phyloP scores from a whole-genome alignment of 1,284 basidiomycete species.

The Malassezia sympodialis region DNA sequence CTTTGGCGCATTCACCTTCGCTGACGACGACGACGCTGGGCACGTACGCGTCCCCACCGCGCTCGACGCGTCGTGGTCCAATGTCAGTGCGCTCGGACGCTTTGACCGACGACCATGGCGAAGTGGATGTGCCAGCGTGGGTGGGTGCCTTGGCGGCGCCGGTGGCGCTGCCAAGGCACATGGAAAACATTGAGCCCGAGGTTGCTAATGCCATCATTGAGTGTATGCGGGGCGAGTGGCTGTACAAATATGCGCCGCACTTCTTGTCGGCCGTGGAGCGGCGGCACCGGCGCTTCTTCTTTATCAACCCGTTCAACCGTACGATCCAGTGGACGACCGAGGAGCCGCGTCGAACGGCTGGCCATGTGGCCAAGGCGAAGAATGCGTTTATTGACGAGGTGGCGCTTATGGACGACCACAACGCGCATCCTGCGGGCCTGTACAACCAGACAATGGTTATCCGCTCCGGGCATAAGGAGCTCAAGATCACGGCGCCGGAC shows the following conservation, averaged over 20 bases:
- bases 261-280: constrained; percentile 82
- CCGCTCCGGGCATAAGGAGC: constrained; percentile 82
- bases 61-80: background rate
- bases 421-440: constrained; percentile 82
- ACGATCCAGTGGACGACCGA: constrained; percentile 93
- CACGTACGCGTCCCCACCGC: background rate
- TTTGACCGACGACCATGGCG: constrained; percentile 1
- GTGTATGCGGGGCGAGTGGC: constrained; percentile 98
- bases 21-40: background rate
- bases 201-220: constrained; percentile 85
- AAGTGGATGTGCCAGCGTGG: constrained; percentile 11
- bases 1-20: constrained; percentile 1
- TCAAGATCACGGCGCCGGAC: constrained; percentile 90
- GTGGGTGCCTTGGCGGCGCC: constrained; percentile 5
- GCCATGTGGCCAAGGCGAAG: constrained; percentile 86
- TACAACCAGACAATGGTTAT: constrained; percentile 86
- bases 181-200: constrained; percentile 36
- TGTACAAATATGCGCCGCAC: constrained; percentile 92
- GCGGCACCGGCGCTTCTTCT: constrained; percentile 92
- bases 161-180: constrained; percentile 5
- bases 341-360: constrained; percentile 77
- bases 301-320: constrained; percentile 97
- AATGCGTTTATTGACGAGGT: constrained; percentile 95
- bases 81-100: background rate
- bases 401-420: constrained; percentile 76